These are phyloP conservation scores for Cutaneotrichosporon sp. DNA, from an alignment of 1,284 basidiomycete genomes.

Conservation along the genomic window DNA sequence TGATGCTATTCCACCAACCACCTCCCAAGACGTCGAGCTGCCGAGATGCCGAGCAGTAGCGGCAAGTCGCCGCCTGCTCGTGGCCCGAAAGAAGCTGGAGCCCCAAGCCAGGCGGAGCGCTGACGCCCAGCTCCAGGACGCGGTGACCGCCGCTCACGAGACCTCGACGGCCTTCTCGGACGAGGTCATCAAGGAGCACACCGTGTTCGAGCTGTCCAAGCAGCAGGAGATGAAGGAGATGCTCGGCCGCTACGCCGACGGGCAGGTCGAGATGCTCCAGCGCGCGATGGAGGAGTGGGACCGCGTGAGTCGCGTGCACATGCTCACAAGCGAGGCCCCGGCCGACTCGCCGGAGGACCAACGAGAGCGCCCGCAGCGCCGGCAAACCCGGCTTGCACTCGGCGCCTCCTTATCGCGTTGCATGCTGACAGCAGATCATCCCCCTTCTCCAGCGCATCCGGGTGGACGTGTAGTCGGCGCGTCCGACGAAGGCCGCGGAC, in stretches of 20 bases:
- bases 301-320: constrained; percentile 55
- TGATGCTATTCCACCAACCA: not conserved
- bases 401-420: not conserved
- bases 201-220: constrained; percentile 84
- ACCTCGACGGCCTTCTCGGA: constrained; percentile 94
- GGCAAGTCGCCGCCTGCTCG: not conserved
- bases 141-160: constrained; percentile 90
- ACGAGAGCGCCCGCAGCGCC: not conserved
- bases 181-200: constrained; percentile 87
- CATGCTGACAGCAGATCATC: constrained; percentile 60
- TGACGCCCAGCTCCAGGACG: constrained; percentile 77
- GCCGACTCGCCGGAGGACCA: too few relatives aligned
- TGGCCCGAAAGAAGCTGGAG: not conserved
- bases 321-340: too few relatives aligned
- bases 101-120: not conserved
- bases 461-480: constrained; percentile 65
- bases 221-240: constrained; percentile 95
- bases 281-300: constrained; percentile 91
- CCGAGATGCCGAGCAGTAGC: not conserved
- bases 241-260: constrained; percentile 82
- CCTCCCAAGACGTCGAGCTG: not conserved
- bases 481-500: not conserved
- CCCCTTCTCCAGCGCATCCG: constrained; percentile 81
- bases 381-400: not conserved
- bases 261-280: constrained; percentile 92